These are phyloP conservation scores for Atkinsonella texensis DNA, from an alignment of 2,329 filamentous ascomycete genomes.

Conservation along the genomic window DNA sequence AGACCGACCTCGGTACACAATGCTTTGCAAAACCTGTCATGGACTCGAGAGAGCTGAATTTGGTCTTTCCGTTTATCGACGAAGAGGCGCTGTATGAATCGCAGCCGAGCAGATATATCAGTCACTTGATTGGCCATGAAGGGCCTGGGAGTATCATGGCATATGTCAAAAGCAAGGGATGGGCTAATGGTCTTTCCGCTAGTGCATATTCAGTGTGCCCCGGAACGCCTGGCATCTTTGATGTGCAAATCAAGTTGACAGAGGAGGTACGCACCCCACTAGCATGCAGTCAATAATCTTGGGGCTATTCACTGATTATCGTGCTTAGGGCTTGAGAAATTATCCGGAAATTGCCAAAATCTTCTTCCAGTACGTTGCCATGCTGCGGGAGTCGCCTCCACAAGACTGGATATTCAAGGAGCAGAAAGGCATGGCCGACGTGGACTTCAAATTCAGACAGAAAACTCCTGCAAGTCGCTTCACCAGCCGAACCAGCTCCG, in stretches of 20 bases:
- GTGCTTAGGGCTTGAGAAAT: constrained; percentile 50
- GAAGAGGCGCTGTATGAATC: constrained; percentile 69
- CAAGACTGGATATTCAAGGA: constrained; percentile 93
- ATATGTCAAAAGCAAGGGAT: constrained; percentile 80
- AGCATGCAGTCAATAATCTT: neutral
- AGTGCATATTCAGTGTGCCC: constrained; percentile 67
- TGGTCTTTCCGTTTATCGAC: constrained; percentile 76
- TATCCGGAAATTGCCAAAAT: constrained; percentile 74
- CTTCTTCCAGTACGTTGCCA: constrained; percentile 82
- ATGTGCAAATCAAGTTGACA: constrained; percentile 67
- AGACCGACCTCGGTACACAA: constrained; percentile 47
- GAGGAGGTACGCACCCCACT: constrained; percentile 48
- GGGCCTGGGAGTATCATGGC: constrained; percentile 86
- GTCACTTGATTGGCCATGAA: constrained; percentile 84
- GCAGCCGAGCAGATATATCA: constrained; percentile 75
- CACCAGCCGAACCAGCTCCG: constrained; percentile 68
- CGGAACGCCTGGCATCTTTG: constrained; percentile 65
- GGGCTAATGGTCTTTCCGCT: constrained; percentile 73
- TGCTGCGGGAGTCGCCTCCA: constrained; percentile 68
- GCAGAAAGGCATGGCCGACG: constrained; percentile 78
- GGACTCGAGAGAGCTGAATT: constrained; percentile 67
- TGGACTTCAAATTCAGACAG: constrained; percentile 90
- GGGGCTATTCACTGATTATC: constrained; percentile 2
- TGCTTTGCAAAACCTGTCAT: constrained; percentile 86
- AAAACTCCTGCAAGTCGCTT: constrained; percentile 85